These are phyloP conservation scores for Aspergillus spinulosporus DNA, from an alignment of 2,329 filamentous ascomycete genomes.

Conservation along the genomic window DNA sequence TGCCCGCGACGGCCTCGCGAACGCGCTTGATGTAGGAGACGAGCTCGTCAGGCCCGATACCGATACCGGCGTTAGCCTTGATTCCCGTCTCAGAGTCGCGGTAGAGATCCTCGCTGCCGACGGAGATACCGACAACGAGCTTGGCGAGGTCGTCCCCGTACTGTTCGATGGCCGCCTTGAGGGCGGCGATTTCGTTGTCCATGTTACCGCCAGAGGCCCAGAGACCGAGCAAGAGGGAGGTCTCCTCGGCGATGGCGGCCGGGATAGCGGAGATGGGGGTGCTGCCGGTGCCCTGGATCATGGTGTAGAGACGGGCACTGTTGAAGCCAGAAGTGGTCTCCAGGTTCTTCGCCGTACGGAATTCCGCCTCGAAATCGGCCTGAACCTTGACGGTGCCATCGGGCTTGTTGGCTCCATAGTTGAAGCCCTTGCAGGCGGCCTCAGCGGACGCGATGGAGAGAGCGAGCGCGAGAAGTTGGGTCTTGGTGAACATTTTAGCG, in stretches of 20 bases:
- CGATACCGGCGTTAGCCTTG: conserved; percentile 61
- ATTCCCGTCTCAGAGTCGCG: conserved; percentile 71
- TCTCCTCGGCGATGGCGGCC: conserved; percentile 78
- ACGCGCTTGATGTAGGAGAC: conserved; percentile 70
- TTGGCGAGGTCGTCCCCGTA: conserved; percentile 64
- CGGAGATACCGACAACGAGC: conserved; percentile 74
- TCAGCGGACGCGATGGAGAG: conserved; percentile 36
- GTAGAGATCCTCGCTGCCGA: conserved; percentile 86
- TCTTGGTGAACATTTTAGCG: conserved; percentile 28
- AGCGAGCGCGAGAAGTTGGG: conserved; percentile 36
- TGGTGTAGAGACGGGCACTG: conserved; percentile 60
- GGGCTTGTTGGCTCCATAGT: conserved; percentile 46
- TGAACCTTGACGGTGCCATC: conserved; percentile 46
- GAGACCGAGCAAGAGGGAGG: conserved; percentile 75
- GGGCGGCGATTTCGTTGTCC: conserved; percentile 70
- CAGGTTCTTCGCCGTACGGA: conserved; percentile 43
- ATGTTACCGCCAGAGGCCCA: conserved; percentile 76
- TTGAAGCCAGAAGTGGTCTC: conserved; percentile 45
- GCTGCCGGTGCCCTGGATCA: conserved; percentile 60
- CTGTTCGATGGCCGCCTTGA: conserved; percentile 66
- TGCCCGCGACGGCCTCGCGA: conserved; percentile 63
- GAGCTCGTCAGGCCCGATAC: conserved; percentile 62
- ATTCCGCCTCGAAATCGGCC: conserved; percentile 47
- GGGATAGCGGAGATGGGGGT: conserved; percentile 71
- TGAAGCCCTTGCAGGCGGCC: conserved; percentile 49